Conservation (phyloP, 768 basidiomycete species). For the Auricularia sp. region DNA sequence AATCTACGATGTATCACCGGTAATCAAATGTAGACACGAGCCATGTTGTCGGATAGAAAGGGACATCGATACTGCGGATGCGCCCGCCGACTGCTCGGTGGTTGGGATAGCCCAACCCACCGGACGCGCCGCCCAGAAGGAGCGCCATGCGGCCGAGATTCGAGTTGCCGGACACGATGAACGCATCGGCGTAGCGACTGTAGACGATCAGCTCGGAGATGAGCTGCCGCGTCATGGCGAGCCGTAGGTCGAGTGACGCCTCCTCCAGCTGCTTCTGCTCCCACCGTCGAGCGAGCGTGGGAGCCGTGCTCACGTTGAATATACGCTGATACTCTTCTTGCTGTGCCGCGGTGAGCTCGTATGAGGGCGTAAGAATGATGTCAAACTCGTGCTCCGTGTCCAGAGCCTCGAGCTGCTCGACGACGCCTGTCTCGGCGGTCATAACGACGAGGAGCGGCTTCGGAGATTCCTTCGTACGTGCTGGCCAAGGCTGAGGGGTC, state of each 20-base stretch:
- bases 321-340: not conserved
- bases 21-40: not conserved
- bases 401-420: not conserved
- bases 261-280: not conserved
- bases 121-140: not conserved
- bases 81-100: not conserved
- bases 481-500: not conserved
- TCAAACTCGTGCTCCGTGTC: not conserved
- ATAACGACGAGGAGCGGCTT: not conserved
- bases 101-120: not conserved
- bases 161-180: not conserved
- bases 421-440: not conserved
- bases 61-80: not conserved
- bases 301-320: not conserved
- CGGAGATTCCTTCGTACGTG: not conserved
- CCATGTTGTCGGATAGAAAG: not conserved
- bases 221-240: not conserved
- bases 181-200: not conserved
- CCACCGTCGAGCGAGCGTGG: not conserved
- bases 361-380: not conserved
- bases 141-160: not conserved
- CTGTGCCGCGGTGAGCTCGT: not conserved
- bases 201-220: not conserved
- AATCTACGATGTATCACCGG: no score
- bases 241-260: not conserved